Evolutionary conservation across 352 stramenopile genomes (phyloP).

Genomic region (Plasmopara viticola): DNA sequence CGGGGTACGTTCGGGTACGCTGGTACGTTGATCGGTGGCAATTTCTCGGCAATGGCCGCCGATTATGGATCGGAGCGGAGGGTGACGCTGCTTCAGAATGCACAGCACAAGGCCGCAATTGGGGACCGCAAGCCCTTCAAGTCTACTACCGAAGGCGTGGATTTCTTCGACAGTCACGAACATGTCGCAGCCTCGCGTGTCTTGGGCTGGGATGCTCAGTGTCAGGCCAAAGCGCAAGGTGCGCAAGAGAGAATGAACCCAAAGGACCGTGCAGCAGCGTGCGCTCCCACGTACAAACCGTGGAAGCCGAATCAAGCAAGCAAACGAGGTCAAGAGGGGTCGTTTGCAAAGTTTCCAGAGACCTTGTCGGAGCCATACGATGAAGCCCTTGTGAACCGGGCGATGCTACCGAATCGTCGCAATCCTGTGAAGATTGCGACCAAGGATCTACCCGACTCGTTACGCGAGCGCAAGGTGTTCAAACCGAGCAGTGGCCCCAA

Average conservation of each 20-base stretch:
- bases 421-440: slow-evolving; percentile 67
- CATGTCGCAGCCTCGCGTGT: slow-evolving; percentile 54
- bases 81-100: slow-evolving; percentile 25
- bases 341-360: slow-evolving; percentile 71
- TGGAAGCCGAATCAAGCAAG: slow-evolving; percentile 65
- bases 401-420: slow-evolving; percentile 60
- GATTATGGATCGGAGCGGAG: slow-evolving; percentile 59
- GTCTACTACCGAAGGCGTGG: slow-evolving; percentile 49
- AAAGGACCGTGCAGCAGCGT: slow-evolving; percentile 52
- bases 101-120: slow-evolving; percentile 43
- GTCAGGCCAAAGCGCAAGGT: slow-evolving; percentile 45
- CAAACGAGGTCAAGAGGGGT: slow-evolving; percentile 54
- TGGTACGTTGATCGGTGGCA: slow-evolving; percentile 56
- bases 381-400: slow-evolving; percentile 60
- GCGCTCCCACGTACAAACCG: slow-evolving; percentile 49
- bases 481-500: slow-evolving; percentile 56
- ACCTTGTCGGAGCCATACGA: slow-evolving; percentile 61
- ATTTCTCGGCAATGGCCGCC: slow-evolving; percentile 38
- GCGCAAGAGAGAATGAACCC: slow-evolving; percentile 66
- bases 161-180: slow-evolving; percentile 73
- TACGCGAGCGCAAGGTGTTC: slow-evolving; percentile 71
- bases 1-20: slow-evolving; percentile 73
- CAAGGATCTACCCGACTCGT: slow-evolving; percentile 41
- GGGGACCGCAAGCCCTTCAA: slow-evolving; percentile 73
- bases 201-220: slow-evolving; percentile 67